Evolutionary conservation across 2,329 filamentous ascomycete species (phyloP), one percentile per base, ranked within the genome.

Genomic region (Penicillium capsulatum): DNA sequence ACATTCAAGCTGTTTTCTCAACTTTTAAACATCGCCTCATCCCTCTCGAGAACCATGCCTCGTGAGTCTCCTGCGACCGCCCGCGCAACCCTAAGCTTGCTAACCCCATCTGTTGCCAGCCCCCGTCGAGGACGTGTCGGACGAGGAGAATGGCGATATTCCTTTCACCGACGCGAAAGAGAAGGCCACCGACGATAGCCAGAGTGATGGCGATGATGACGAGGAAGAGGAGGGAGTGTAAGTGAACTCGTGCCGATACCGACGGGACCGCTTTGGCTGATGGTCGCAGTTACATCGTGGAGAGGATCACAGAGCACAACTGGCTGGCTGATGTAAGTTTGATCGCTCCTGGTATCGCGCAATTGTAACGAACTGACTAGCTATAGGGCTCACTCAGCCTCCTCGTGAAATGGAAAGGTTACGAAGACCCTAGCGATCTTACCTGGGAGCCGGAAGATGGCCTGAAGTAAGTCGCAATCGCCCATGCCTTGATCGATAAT

Each of bases 341-440:
- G 19, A 9, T 16, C 11, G 26, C 11, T 28, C 4, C n/a, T 28
- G 26, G 6, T 14, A 42, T 39, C 16, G 29, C 3, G 14, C 31
- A 31, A 26, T 7, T 14, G 17, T 16, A 24, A 16, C 27, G 17
- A 13, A 41, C 53, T 62, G 36, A 58, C 36, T n/a, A 36, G 39
- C 36, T 9, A 11, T n/a, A 70, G 67, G 61, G 61, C 22, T 53
- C 53, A 13, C 53, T 72, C 16, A 42, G 63, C 24, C 61, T 71
- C 14, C 47, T 60, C 6, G 68, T 73, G 19, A 73, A 73, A 50
- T 74, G 71, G 71, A 66, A 67, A 45, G 69, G 67, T 4, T 74
- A 71, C 36, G 60, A 67, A 2, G 53, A 67, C 4, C 59, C 61
- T 2, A 47, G 54, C n/a, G 69, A 74, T 32, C 58, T 63, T 36